Percentiles rank a stretch among this genome's conserved stretches.
phyloP scores from a whole-genome alignment of 352 stramenopile genomes.

The Globisporangium cederbergense region DNA sequence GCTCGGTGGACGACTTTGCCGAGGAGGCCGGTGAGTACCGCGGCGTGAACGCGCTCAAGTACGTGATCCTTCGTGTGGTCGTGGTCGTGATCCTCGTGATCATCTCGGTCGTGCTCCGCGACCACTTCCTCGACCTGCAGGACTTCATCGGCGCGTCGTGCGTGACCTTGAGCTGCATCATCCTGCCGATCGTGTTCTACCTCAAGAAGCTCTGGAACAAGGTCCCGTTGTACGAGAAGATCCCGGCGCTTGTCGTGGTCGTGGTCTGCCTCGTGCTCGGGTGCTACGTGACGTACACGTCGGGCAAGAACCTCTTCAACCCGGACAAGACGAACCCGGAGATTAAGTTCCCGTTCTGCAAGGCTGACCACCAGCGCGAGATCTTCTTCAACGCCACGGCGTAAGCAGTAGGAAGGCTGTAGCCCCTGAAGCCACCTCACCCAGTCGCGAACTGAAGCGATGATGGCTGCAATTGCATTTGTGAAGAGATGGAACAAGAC shows the following conservation, averaged over 20 bases:
- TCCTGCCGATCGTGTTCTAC: constrained; percentile 26
- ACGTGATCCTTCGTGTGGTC: constrained; percentile 16
- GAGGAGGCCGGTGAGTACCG: constrained; percentile 11
- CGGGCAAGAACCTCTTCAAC: constrained; percentile 24
- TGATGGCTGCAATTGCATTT: too few relatives aligned
- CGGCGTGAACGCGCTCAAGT: constrained; percentile 18
- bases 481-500: too few relatives aligned
- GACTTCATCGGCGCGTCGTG: constrained; percentile 27
- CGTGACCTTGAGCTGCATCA: constrained; percentile 24
- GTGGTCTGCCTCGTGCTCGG: constrained; percentile 21
- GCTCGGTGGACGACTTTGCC: neutral
- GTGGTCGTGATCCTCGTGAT: constrained; percentile 19
- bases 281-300: constrained; percentile 26
- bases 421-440: too few relatives aligned
- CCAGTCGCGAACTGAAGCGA: too few relatives aligned
- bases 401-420: neutral
- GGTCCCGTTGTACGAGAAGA: constrained; percentile 22
- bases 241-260: constrained; percentile 15
- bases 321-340: constrained; percentile 9
- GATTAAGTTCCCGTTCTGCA: constrained; percentile 16
- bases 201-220: constrained; percentile 20
- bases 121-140: constrained; percentile 21
- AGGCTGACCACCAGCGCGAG: constrained; percentile 10
- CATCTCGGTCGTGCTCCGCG: constrained; percentile 13
- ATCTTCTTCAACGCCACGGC: constrained; percentile 19